Evolutionary conservation across 352 stramenopile species (phyloP).

Genomic region (Pythium rhizo-oryzae): DNA sequence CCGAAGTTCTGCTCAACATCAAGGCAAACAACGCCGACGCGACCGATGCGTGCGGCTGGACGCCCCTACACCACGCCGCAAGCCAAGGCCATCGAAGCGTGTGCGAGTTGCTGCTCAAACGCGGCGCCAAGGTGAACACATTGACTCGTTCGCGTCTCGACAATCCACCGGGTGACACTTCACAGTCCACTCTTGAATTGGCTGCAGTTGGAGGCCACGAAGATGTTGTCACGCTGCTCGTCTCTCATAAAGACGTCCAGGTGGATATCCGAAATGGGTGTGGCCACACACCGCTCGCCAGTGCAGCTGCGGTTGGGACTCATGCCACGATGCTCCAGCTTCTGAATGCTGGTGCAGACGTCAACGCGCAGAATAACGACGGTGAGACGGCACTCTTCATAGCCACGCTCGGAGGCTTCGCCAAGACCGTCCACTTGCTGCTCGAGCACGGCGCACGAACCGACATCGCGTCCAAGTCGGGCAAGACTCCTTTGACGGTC

Average conservation of each 20-base stretch:
- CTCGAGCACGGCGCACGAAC: conserved; percentile 1
- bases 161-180: too few relatives aligned
- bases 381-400: conserved; percentile 3
- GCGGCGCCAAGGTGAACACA: too few relatives aligned
- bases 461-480: neutral
- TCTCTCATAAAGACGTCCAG: too few relatives aligned
- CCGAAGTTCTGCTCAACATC: neutral
- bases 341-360: neutral
- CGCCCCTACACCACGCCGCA: neutral
- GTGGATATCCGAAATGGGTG: conserved; percentile 2
- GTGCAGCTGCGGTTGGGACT: neutral
- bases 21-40: neutral
- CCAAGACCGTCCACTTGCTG: neutral
- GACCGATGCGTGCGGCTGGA: neutral
- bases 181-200: too few relatives aligned
- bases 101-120: too few relatives aligned
- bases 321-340: neutral
- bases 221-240: too few relatives aligned
- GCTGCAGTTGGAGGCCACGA: too few relatives aligned
- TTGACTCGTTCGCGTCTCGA: too few relatives aligned
- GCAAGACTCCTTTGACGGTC: conserved; percentile 1
- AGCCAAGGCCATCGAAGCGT: too few relatives aligned
- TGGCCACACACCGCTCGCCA: neutral
- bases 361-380: neutral
- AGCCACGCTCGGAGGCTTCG: neutral